Base-by-base conservation (phyloP, 345 rosid genomes). In the Brassica nigra region DNA sequence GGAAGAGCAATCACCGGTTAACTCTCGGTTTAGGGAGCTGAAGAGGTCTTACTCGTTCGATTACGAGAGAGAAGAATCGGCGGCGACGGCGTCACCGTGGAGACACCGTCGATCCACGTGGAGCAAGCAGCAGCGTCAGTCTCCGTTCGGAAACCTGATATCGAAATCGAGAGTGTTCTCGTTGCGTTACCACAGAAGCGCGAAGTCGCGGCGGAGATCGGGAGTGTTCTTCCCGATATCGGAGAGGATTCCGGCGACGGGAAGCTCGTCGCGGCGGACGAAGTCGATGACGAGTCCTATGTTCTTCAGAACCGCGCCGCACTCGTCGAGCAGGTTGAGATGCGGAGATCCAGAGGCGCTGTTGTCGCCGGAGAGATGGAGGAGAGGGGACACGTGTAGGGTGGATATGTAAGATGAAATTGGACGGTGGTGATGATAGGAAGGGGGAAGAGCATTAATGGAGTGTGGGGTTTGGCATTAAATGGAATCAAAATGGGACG, bases 261-360 rank as follows among this genome's bases (percentile, higher is more conserved):
- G 84, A 18, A 90, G 90, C 73, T 86, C 96, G 54, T 92, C 96
- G 54, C 75, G 91, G 10, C 76, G 93, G 79, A 78, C 91, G 76
- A 94, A 92, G 81, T 88, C 96, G 4, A 85, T 91, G 93, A 84
- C 89, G 82, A 94, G 98, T 20, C 98, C 95, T 14, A 88, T 89
- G 97, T 90, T 88, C 59, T 69, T 81, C 2, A 70, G 89, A 70
- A 82, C 83, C 34, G 84, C 86, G 39, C 84, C 86, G 16, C 89
- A 88, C 82, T 86, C 96, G 62, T 91, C 99, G 34, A 95, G 99
- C 84, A 76, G 99, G 81, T 73, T 92, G n/a, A 78, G 99, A 80
- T 95, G 99, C 73, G 99, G 99, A 54, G 97, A 95, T 85, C 99
- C 99, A n/a, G 99, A 95, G 87, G 99, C 99, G 42, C 71, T 95